A percentile compares a stretch with the other conserved stretches of the same genome.
Conservation (phyloP, 352 stramenopile genomes). For the Phytophthora hybrid region DNA sequence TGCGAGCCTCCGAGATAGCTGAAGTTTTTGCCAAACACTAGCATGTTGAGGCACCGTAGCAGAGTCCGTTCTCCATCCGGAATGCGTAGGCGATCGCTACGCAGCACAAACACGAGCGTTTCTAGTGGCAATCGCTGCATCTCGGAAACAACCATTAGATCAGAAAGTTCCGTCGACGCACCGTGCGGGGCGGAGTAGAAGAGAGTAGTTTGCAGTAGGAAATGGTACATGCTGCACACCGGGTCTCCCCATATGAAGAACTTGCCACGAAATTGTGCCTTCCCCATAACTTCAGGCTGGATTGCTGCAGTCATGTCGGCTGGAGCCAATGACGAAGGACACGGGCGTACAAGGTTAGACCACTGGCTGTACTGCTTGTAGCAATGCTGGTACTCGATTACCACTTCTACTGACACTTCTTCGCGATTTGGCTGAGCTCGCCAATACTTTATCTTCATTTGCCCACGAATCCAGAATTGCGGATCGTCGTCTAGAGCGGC, state of each 20-base stretch:
- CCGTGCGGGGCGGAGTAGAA: conserved; percentile 61
- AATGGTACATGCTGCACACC: conserved; percentile 78
- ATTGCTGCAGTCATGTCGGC: conserved; percentile 12
- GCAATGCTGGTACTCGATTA: conserved; percentile 49
- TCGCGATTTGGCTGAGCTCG: conserved; percentile 16
- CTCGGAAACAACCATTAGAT: conserved; percentile 44
- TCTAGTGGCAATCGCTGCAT: conserved; percentile 65
- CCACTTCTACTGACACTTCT: conserved; percentile 34
- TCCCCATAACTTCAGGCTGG: conserved; percentile 27
- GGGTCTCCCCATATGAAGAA: conserved; percentile 67
- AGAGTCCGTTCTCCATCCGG: conserved; percentile 64
- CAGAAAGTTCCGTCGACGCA: conserved; percentile 34
- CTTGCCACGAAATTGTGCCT: conserved; percentile 37
- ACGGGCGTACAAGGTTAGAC: conserved; percentile 34
- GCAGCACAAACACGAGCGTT: conserved; percentile 64
- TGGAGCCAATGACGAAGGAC: conserved; percentile 27
- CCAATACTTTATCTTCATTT: conserved; percentile 51
- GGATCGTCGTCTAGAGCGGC: conserved; percentile 30
- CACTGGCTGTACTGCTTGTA: conserved; percentile 41
- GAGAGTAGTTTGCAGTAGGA: conserved; percentile 65
- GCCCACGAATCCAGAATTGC: conserved; percentile 46
- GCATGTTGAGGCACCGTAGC: conserved; percentile 46
- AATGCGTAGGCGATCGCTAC: conserved; percentile 69
- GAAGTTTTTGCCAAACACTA: conserved; percentile 51
- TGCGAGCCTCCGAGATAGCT: conserved; percentile 17